Conservation (phyloP, 2,329 filamentous ascomycete genomes). For the Magnaporthiopsis poae region DNA sequence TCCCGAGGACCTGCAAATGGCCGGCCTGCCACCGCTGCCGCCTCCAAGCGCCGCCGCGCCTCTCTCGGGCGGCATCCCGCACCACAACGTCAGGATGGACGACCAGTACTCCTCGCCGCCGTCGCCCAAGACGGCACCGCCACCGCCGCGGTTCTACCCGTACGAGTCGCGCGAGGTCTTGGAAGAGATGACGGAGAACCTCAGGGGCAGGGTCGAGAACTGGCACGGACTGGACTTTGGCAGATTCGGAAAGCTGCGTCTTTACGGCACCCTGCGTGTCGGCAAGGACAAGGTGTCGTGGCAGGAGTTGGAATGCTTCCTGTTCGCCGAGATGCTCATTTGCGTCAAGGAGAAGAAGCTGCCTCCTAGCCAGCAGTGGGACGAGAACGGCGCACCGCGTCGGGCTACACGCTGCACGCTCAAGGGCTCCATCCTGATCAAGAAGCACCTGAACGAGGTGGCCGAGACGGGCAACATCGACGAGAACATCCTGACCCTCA, state of each 20-base stretch:
- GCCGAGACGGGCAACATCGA: slow-evolving; percentile 58
- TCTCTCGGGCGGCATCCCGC: background rate
- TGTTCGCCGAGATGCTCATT: slow-evolving; percentile 98
- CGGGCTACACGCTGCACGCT: slow-evolving; percentile 73
- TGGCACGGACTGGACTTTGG: slow-evolving; percentile 95
- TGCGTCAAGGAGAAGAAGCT: slow-evolving; percentile 96
- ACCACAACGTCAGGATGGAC: slow-evolving; percentile 32
- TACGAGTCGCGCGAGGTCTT: slow-evolving; percentile 69
- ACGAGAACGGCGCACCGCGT: slow-evolving; percentile 44
- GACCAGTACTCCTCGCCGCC: slow-evolving; percentile 46
- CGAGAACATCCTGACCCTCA: slow-evolving; percentile 77
- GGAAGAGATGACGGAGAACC: slow-evolving; percentile 74
- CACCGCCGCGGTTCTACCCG: slow-evolving; percentile 50
- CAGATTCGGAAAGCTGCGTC: slow-evolving; percentile 80
- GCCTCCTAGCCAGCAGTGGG: slow-evolving; percentile 41
- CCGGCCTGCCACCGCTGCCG: slow-evolving; percentile 33
- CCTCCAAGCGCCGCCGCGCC: slow-evolving; percentile 14
- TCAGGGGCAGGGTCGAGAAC: slow-evolving; percentile 81
- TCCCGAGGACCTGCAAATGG: slow-evolving; percentile 63
- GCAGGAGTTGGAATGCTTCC: slow-evolving; percentile 94
- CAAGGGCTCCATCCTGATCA: slow-evolving; percentile 95
- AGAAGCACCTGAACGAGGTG: slow-evolving; percentile 90
- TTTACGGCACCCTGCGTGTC: slow-evolving; percentile 83
- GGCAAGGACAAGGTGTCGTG: slow-evolving; percentile 93
- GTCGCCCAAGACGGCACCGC: slow-evolving; percentile 18